Percentiles rank a stretch among this genome's conserved stretches.
Conservation (phyloP, 1,139 yeast species). For the Saccharomyces hybrid region DNA sequence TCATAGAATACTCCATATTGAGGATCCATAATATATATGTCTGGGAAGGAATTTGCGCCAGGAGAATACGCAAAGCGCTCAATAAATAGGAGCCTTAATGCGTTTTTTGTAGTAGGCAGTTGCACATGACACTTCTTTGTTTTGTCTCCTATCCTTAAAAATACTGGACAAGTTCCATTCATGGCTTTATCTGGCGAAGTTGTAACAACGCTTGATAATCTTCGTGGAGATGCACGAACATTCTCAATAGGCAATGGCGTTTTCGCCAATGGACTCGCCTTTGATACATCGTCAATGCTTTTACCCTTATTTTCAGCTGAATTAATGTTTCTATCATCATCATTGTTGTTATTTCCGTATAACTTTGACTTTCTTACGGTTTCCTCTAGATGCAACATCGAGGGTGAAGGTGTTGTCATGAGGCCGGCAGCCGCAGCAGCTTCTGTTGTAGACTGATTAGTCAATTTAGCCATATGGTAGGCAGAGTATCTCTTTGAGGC, state of each 20-base stretch:
- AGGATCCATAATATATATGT: constrained; percentile 67
- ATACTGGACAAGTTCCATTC: constrained; percentile 29
- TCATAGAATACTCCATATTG: constrained; percentile 61
- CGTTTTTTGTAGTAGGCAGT: constrained; percentile 50
- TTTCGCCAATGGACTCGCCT: background rate
- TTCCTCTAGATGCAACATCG: background rate
- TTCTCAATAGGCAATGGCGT: background rate
- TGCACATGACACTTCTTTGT: constrained; percentile 55
- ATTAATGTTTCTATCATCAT: constrained; percentile 12
- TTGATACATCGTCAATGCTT: background rate
- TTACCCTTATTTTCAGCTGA: background rate
- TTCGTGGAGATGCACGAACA: background rate
- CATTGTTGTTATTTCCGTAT: constrained; percentile 2
- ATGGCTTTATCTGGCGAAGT: background rate
- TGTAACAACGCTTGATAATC: background rate
- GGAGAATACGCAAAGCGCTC: constrained; percentile 85
- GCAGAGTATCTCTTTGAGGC: constrained; percentile 88
- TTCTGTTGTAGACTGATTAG: constrained; percentile 39
- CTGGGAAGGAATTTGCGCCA: constrained; percentile 64
- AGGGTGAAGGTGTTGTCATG: constrained; percentile 9
- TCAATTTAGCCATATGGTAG: constrained; percentile 77
- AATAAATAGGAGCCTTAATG: constrained; percentile 66
- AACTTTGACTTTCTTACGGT: constrained; percentile 1
- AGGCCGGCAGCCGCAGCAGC: constrained; percentile 33
- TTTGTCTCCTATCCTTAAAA: constrained; percentile 48